Evolutionary conservation across 257 asterid genomes (phyloP), one percentile per base, ranked within the genome.

Genomic region (Nicotiana tabacum): DNA sequence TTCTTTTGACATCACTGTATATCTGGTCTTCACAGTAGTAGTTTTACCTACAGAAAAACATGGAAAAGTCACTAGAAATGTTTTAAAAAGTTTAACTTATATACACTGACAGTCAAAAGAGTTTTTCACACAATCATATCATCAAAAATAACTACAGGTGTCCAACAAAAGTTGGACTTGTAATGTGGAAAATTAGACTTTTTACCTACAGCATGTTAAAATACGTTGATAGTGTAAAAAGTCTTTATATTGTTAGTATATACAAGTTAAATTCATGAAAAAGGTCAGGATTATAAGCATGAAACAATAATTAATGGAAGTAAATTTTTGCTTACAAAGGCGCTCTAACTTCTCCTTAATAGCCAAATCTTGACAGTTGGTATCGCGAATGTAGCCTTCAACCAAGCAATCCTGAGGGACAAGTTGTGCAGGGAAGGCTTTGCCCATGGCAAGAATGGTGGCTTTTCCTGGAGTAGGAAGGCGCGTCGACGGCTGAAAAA

Each of bases 11-110:
- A 95, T 88, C 17, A 95, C 97, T 0, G 97, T 94, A 88, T 94
- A 95, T 56, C 98, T 88, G 5, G 97, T 94, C 84, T 92, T 92
- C 88, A 95, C 99, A 2, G 99, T 95, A 0, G 98, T 95, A 6
- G 95, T 94, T 89, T 94, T 95, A 90, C 98, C 98, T 94, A 57
- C 18, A 48, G 33, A 48, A 55, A 3, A 56, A 16, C 30, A 33
- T 4, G 53, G 29, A 67, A 33, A 35, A 32, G 6, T 32, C 4
- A 66, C 46, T 66, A 66, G 32, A 12, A 6, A 27, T 29, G 6
- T 11, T 65, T 4, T 15, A 2, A 10, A 27, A 8, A 64, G 18
- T 12, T 29, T 37, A 65, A 29, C 39, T 11, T 17, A 29, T 64
- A 12, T 64, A 64, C 35, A 11, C 4, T 27, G 3, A 27, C 69